Percentiles rank a stretch among this genome's conserved stretches.
phyloP scores from a whole-genome alignment of 371 early-diverging fungal genomes.

The Zychaea mexicana region DNA sequence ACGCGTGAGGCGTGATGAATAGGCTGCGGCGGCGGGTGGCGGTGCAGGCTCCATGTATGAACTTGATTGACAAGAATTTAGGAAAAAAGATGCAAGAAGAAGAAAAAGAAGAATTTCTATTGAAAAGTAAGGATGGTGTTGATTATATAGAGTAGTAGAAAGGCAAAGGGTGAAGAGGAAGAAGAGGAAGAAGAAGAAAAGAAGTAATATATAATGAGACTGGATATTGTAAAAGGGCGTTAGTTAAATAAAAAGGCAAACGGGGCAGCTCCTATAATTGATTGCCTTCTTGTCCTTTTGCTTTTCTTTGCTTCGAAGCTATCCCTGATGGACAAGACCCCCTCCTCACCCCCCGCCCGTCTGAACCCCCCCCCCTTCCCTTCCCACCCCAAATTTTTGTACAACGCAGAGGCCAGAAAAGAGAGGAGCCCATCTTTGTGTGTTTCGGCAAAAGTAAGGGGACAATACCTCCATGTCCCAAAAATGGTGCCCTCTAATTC shows the following conservation, averaged over 20 bases:
- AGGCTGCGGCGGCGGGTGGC: slow-evolving; percentile 11
- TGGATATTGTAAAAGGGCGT: slow-evolving; percentile 9
- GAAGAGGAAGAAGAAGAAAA: slow-evolving; percentile 1
- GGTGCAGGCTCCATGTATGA: slow-evolving; percentile 3
- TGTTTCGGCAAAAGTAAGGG: slow-evolving; percentile 1
- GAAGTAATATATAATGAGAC: background rate
- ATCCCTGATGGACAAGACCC: background rate
- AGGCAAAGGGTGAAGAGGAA: slow-evolving; percentile 5
- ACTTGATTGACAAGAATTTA: background rate
- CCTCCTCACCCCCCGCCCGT: background rate
- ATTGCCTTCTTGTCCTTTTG: background rate
- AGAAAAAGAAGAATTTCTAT: background rate
- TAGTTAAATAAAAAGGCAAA: slow-evolving; percentile 7
- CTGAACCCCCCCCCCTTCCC: background rate
- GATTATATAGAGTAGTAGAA: no score
- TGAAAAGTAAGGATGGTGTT: no score
- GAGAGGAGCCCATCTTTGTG: background rate
- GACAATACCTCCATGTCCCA: background rate
- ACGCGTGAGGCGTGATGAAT: slow-evolving; percentile 8
- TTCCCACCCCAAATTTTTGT: background rate
- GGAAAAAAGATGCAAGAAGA: slow-evolving; percentile 1
- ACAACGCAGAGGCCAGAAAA: slow-evolving; percentile 14
- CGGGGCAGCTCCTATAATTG: slow-evolving; percentile 12
- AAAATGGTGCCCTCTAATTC: background rate
- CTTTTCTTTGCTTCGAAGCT: background rate